These are phyloP conservation scores for Microdochium paspali DNA, from an alignment of 2,329 filamentous ascomycete species.

Conservation along the genomic window DNA sequence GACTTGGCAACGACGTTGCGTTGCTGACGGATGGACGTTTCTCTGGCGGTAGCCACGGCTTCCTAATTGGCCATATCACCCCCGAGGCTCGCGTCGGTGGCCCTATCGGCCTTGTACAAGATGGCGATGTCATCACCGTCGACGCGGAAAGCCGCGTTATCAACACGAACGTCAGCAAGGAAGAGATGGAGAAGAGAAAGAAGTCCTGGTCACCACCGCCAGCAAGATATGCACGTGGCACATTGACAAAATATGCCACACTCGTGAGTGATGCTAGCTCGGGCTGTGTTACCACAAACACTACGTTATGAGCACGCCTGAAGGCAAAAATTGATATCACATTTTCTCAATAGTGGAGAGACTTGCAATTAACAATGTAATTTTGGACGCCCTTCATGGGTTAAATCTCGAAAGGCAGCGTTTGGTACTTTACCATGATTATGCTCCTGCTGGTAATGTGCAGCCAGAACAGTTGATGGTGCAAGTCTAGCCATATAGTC, in stretches of 20 bases:
- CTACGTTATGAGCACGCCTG: not conserved
- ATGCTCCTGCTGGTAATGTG: too few relatives aligned
- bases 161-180: constrained; percentile 56
- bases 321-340: too few relatives aligned
- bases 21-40: constrained; percentile 69
- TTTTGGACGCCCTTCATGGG: too few relatives aligned
- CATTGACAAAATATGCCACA: constrained; percentile 59
- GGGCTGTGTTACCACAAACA: constrained; percentile 42
- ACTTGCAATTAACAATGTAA: too few relatives aligned
- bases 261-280: constrained; percentile 49
- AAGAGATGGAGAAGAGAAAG: constrained; percentile 50
- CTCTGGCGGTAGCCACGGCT: constrained; percentile 75
- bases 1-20: constrained; percentile 66
- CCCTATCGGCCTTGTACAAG: constrained; percentile 71
- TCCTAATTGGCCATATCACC: constrained; percentile 80
- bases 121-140: constrained; percentile 75
- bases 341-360: too few relatives aligned
- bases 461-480: too few relatives aligned
- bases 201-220: constrained; percentile 54
- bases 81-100: constrained; percentile 81
- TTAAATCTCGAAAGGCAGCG: too few relatives aligned
- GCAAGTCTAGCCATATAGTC: too few relatives aligned
- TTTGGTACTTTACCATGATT: too few relatives aligned
- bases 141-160: constrained; percentile 67
- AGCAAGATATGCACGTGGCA: constrained; percentile 51